phyloP scores from a whole-genome alignment of 306 rosid genomes.

The apple (Malus domestica) region DNA sequence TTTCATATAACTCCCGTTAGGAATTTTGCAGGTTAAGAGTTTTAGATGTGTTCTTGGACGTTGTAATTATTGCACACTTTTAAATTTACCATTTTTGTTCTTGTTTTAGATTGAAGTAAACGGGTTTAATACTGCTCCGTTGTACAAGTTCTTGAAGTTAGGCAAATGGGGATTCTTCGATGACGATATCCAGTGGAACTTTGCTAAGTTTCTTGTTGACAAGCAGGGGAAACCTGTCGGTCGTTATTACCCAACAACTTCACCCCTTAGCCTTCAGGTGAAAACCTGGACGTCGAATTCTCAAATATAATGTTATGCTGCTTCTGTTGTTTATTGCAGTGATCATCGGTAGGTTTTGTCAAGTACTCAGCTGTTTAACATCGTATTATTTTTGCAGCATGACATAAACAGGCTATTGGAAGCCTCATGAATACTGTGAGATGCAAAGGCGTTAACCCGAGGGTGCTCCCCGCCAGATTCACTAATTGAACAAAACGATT shows the following conservation, averaged over 20 bases:
- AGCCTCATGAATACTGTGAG: conserved; percentile 7
- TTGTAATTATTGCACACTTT: background rate
- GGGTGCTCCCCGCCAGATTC: background rate
- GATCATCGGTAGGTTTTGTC: background rate
- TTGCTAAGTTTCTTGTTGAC: conserved; percentile 61
- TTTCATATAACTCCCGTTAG: background rate
- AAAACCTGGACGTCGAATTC: background rate
- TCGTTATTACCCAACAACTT: conserved; percentile 76
- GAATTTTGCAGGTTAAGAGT: background rate
- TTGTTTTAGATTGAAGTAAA: conserved; percentile 67
- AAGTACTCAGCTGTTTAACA: background rate
- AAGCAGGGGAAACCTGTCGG: conserved; percentile 56
- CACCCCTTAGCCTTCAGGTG: conserved; percentile 72
- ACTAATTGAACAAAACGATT: background rate
- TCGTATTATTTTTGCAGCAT: conserved; percentile 30
- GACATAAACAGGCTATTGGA: conserved; percentile 52
- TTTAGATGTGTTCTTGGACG: background rate
- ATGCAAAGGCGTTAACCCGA: background rate
- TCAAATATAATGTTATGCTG: background rate
- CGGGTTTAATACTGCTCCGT: conserved; percentile 53
- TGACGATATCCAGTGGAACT: conserved; percentile 85
- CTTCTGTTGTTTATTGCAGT: background rate
- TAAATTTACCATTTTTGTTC: background rate
- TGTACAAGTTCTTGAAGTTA: conserved; percentile 65
- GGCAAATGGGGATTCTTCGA: conserved; percentile 71